Base-by-base conservation (phyloP, 768 basidiomycete genomes). In the Boletales sp. region DNA sequence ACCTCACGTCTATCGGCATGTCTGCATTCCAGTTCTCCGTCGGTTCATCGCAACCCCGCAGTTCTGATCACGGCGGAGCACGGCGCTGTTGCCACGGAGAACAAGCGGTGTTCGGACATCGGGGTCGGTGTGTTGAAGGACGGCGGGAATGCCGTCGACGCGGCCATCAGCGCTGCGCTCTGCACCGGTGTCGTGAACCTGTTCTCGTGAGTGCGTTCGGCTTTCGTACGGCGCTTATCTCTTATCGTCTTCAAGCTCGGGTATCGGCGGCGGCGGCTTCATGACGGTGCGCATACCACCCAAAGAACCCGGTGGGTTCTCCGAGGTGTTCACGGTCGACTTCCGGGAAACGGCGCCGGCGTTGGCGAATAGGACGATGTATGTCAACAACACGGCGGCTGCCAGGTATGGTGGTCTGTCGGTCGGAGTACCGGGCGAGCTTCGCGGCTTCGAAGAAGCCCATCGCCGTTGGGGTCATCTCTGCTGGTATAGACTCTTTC, bases 61-160 rank as follows among this genome's bases (percentile, higher is more conserved):
- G 84, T 80, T 56, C 72, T 84, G 32, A 74, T 80, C 31, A 63
- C 76, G 50, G 95, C 86, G 0, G 72, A 75, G 31, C 70, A 86
- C 55, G 95, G 90, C 5, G 95, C 93, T 0, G 94, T 97, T 15
- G 92, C 95, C 5, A 78, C 86, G 25, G 94, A 97, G 72, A 92
- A 94, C 67, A 76, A 80, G 56, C 70, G 83, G 17, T 97, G 95
- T 67, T 94, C 92, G 9, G 70, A 87, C 38, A 83, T 96, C 42
- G 95, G 94, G 3, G 81, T 96, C 2, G 71, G 81, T 5, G 73
- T 84, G 9, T 59, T 95, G 50, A 84, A 82, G 70, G 79, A 82
- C 8, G 94, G 93, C 25, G 95, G 95, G 15, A 94, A 89, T 60
- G 94, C 94, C 0, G 82, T 95, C 14, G 95, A 98, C 57, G 86